Percentiles rank a stretch among this genome's conserved stretches.
phyloP scores from a whole-genome alignment of 2,329 filamentous ascomycete genomes.

The Clathrospora elynae region DNA sequence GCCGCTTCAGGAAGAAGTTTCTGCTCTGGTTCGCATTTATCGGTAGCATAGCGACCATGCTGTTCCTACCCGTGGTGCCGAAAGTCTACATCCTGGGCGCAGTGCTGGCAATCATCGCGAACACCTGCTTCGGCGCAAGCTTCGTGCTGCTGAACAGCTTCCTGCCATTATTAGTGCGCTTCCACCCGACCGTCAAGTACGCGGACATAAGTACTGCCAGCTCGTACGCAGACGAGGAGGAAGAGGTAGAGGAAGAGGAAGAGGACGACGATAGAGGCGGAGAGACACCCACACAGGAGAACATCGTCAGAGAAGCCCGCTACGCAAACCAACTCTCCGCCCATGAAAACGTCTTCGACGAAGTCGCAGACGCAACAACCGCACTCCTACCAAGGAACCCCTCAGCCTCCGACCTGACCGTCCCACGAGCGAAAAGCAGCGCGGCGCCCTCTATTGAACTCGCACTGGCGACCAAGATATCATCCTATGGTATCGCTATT shows the following conservation, averaged over 20 bases:
- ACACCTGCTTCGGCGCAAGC: slow-evolving; percentile 91
- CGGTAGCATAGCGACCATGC: slow-evolving; percentile 83
- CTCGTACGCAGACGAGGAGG: slow-evolving; percentile 36
- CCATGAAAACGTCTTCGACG: slow-evolving; percentile 33
- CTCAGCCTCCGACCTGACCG: slow-evolving; percentile 34
- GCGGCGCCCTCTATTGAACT: slow-evolving; percentile 67
- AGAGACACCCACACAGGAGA: slow-evolving; percentile 24
- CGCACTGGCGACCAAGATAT: slow-evolving; percentile 85
- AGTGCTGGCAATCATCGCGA: slow-evolving; percentile 84
- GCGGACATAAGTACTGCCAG: slow-evolving; percentile 27
- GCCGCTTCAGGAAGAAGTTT: slow-evolving; percentile 82
- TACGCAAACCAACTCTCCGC: slow-evolving; percentile 35
- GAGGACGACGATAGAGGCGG: slow-evolving; percentile 15
- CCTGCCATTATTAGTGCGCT: slow-evolving; percentile 83
- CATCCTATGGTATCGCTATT: slow-evolving; percentile 89
- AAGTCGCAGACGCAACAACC: slow-evolving; percentile 43
- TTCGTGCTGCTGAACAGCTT: slow-evolving; percentile 97
- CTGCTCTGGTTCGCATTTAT: slow-evolving; percentile 82
- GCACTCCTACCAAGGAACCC: slow-evolving; percentile 43
- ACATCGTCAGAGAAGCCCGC: slow-evolving; percentile 30
- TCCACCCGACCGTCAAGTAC: slow-evolving; percentile 68
- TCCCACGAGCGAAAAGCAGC: slow-evolving; percentile 36
- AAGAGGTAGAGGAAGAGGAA: slow-evolving; percentile 30
- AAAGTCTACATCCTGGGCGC: slow-evolving; percentile 80
- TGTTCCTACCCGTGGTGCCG: slow-evolving; percentile 79